Base-by-base conservation (phyloP, 164 flowering plant species). In the Chloranthus sessilifolius region DNA sequence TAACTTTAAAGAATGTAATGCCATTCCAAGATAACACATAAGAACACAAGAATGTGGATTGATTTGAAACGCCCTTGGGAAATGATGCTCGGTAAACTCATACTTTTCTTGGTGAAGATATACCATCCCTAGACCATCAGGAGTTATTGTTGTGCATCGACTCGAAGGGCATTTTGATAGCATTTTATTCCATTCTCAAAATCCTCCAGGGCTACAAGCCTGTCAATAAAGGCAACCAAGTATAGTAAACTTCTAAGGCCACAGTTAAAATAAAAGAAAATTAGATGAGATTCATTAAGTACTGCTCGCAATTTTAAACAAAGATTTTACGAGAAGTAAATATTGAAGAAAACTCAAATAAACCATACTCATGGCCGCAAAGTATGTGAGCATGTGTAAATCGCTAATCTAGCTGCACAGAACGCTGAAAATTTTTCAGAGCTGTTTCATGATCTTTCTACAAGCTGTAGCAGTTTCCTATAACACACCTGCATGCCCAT, bases 371-470 rank as follows among this genome's bases (percentile, higher is more conserved):
- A 31, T 94, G 99, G 43, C 97, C 99, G 56, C 99, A 94, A 41
- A 94, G 86, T 26, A 97, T 89, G 64, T 89, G 94, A 0, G 88
- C 97, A 73, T 94, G 89, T 42, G 96, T 75, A 70, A 87, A 89
- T 74, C 76, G 85, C 59, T 95, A 56, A 72, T 82, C 73, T 19
- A 94, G 72, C 52, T 83, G 85, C 52, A 85, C 86, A 28, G 97
- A 88, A 53, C 97, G 86, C 72, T 79, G 96, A 60, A 94, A 94
- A 57, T 76, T 89, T 53, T 89, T 94, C 38, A 94, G 65, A 55
- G 97, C 99, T 48, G 88, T 83, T 77, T 89, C 97, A 65, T 94
- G 97, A 67, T 94, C 99, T 64, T 94, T 94, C 72, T 84, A 96
- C 77, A 85, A 77, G 75, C 97, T 89, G 60, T 81, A 94, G 70